Percentiles rank a stretch among this genome's conserved stretches.
Conservation (phyloP, 1,284 basidiomycete species). For the Pseudozyma thailandica region DNA sequence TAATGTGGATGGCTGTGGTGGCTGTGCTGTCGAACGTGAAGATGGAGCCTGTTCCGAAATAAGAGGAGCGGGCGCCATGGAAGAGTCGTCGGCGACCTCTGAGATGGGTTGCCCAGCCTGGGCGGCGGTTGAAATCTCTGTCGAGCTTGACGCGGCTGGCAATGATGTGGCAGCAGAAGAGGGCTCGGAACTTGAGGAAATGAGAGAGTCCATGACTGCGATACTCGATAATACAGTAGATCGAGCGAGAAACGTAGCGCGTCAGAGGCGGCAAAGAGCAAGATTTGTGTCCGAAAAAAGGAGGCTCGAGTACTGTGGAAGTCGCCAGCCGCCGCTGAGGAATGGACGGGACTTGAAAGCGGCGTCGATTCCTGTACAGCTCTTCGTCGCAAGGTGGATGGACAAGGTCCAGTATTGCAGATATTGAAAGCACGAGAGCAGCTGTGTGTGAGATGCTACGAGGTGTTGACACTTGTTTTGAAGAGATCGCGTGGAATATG, state of each 20-base stretch:
- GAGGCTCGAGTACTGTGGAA: too few relatives aligned
- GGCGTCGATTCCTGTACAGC: too few relatives aligned
- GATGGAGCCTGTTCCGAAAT: background rate
- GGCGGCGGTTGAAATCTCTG: background rate
- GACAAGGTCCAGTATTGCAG: background rate
- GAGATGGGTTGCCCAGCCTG: background rate
- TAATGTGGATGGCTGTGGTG: background rate
- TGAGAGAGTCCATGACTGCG: background rate
- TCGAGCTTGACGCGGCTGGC: background rate
- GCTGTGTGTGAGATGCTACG: too few relatives aligned
- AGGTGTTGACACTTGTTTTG: too few relatives aligned
- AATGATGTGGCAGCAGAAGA: background rate
- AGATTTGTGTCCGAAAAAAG: too few relatives aligned
- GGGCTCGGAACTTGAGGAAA: background rate
- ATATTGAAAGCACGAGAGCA: too few relatives aligned
- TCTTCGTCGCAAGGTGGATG: constrained; percentile 5
- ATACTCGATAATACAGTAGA: background rate
- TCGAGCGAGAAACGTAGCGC: background rate
- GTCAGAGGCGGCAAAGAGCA: too few relatives aligned
- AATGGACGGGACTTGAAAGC: too few relatives aligned
- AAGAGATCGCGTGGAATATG: too few relatives aligned
- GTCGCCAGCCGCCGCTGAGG: too few relatives aligned
- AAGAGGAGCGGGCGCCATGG: too few relatives aligned
- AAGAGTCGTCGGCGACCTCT: background rate
- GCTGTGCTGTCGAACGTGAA: background rate